phyloP scores from a whole-genome alignment of 441 rosid species.

The Gossypium lobatum region DNA sequence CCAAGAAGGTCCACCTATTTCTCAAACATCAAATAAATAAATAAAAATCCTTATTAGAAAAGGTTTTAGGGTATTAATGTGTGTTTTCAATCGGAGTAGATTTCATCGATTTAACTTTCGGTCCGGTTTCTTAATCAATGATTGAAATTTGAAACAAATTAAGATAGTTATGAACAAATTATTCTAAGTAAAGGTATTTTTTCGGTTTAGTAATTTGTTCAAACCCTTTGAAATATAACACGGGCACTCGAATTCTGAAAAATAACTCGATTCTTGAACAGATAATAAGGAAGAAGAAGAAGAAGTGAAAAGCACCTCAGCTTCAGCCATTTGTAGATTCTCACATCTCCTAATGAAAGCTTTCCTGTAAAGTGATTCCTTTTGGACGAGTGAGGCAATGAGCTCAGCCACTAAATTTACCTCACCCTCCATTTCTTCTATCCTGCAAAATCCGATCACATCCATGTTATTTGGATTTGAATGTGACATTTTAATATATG shows the following conservation, averaged over 20 bases:
- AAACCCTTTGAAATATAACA: no score
- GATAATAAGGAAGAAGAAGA: neutral
- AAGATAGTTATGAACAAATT: neutral
- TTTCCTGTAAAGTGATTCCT: conserved; percentile 42
- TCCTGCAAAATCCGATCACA: conserved; percentile 28
- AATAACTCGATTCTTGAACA: no score
- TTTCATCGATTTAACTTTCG: no score
- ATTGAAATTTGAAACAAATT: neutral
- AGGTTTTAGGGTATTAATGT: no score
- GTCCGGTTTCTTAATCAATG: neutral
- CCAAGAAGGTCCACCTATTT: conserved; percentile 74
- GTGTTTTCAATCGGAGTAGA: no score
- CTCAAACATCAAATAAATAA: neutral
- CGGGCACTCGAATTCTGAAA: no score
- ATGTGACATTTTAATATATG: neutral
- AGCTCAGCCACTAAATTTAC: conserved; percentile 26
- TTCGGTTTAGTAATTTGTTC: neutral
- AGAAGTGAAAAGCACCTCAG: conserved; percentile 42
- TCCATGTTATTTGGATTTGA: neutral
- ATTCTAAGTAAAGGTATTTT: neutral
- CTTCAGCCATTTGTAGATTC: conserved; percentile 77
- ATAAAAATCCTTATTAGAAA: no score
- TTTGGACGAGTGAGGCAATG: conserved; percentile 22
- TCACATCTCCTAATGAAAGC: conserved; percentile 59
- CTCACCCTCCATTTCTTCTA: conserved; percentile 32